Evolutionary conservation across 768 basidiomycete species (phyloP), one percentile per base, ranked within the genome.

Genomic region (Suillus alpinus): DNA sequence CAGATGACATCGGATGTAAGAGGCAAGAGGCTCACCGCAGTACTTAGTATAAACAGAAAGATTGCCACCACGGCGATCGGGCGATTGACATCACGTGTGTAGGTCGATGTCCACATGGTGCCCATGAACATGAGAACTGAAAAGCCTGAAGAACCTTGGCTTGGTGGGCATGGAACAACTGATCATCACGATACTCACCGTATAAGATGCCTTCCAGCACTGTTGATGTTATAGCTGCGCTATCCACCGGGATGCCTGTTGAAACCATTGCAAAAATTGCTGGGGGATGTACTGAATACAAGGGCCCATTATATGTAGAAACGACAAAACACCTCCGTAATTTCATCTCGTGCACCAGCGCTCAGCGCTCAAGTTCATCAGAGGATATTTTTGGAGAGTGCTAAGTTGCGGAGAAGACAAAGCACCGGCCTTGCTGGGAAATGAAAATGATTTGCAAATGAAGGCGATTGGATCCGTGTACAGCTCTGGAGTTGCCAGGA

Each of bases 51-150:
- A 10, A 70, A 64, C 12, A 69, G 65, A 4, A 67, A 34, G 13
- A 55, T 61, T 0, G 70, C 63, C 6, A 66, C 52, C 18, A 61
- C 40, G 3, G 67, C 12, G 64, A 68, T 68, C 18, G 56, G 40
- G 6, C n/a, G 32, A 49, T 68, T 62, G 20, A 68, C 46, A 1
- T 39, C 16, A 13, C 62, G 66, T n/a, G 53, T 47, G 1, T 46
- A 46, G 14, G 62, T 23, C 2, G 67, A 59, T 16, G 63, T 58
- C 59, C 64, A 67, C 8, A 71, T 20, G 1, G 67, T 69, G 2
- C 60, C 64, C 1, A 67, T 66, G 61, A 70, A 74, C 72, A 74
- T 68, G 29, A 72, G 58, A 2, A 70, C 18, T 31, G 71, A 72
- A 63, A 71, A 64, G 5, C 71, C 72, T 73, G 43, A 16, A 13